A percentile compares a stretch with the other conserved stretches of the same genome.
Evolutionary conservation across 805 yeast species (phyloP).

Genomic region (Candida silvicultrix): DNA sequence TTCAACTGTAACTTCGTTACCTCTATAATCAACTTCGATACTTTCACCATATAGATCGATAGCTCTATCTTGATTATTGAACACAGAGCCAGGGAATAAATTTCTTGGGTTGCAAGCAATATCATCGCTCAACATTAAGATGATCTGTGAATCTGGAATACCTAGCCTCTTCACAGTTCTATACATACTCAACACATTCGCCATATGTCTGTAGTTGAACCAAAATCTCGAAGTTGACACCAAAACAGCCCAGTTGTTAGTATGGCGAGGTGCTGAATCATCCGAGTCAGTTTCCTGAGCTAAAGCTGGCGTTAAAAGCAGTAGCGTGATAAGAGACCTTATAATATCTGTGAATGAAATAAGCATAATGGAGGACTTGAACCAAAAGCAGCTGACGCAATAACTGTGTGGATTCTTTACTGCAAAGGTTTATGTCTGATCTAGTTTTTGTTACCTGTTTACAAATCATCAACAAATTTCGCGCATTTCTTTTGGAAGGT

Average conservation of each 20-base stretch:
- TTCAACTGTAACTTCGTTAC: constrained; percentile 97
- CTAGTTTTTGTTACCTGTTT: too few relatives aligned
- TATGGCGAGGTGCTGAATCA: constrained; percentile 35
- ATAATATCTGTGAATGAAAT: background rate
- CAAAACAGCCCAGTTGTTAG: constrained; percentile 74
- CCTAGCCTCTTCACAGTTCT: constrained; percentile 94
- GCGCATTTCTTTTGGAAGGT: background rate
- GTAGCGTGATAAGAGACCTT: background rate
- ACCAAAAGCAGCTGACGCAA: too few relatives aligned
- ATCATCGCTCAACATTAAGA: constrained; percentile 93
- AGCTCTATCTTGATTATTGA: constrained; percentile 87
- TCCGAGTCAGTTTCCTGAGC: background rate
- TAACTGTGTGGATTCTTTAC: background rate
- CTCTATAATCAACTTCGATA: constrained; percentile 94
- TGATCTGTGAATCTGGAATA: constrained; percentile 96
- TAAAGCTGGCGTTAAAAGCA: background rate
- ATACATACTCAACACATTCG: constrained; percentile 89
- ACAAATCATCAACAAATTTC: background rate
- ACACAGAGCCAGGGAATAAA: constrained; percentile 93
- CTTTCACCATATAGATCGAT: constrained; percentile 91
- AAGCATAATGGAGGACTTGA: background rate
- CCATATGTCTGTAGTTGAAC: constrained; percentile 98
- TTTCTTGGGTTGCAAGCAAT: constrained; percentile 96
- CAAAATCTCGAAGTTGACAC: constrained; percentile 96
- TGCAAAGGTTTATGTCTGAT: background rate